These are phyloP conservation scores for Zygoascus flipseniorum DNA, from an alignment of 805 yeast species.

Conservation along the genomic window DNA sequence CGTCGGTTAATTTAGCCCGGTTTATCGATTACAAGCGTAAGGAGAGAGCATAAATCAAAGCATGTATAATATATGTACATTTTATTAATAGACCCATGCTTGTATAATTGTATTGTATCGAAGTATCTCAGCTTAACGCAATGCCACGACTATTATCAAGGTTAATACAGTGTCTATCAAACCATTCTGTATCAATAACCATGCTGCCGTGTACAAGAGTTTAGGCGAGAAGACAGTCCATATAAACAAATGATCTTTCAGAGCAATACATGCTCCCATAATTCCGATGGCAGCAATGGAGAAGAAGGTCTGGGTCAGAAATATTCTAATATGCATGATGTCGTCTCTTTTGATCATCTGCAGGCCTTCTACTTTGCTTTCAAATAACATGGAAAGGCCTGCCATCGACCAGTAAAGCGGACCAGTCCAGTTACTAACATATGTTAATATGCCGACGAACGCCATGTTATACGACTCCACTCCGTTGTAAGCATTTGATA, in stretches of 20 bases:
- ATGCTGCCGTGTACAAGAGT: conserved; percentile 65
- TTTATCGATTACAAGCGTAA: conserved; percentile 67
- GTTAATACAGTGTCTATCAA: conserved; percentile 14
- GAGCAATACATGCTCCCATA: conserved; percentile 57
- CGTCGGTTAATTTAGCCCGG: conserved; percentile 55
- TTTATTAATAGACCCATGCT: not conserved
- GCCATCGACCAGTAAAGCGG: conserved; percentile 73
- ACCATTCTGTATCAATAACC: conserved; percentile 39
- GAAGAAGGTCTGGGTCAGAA: conserved; percentile 42
- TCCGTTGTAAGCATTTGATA: conserved; percentile 91
- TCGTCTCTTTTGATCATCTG: conserved; percentile 3
- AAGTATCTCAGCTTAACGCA: not conserved
- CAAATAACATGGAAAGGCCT: conserved; percentile 35
- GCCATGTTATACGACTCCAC: conserved; percentile 58
- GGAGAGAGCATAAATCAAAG: conserved; percentile 26
- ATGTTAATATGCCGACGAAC: conserved; percentile 69
- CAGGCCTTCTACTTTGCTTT: conserved; percentile 10
- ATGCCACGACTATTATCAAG: conserved; percentile 1
- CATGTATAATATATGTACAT: not conserved
- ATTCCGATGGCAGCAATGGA: conserved; percentile 50
- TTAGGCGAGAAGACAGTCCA: conserved; percentile 99
- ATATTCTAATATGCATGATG: conserved; percentile 1
- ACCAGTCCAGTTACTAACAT: conserved; percentile 76
- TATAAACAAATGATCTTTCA: conserved; percentile 81
- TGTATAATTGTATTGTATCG: too few species aligned